Evolutionary conservation across 148 eudicot genomes (phyloP), one percentile per base, ranked within the genome.

Genomic region (Silene conica): DNA sequence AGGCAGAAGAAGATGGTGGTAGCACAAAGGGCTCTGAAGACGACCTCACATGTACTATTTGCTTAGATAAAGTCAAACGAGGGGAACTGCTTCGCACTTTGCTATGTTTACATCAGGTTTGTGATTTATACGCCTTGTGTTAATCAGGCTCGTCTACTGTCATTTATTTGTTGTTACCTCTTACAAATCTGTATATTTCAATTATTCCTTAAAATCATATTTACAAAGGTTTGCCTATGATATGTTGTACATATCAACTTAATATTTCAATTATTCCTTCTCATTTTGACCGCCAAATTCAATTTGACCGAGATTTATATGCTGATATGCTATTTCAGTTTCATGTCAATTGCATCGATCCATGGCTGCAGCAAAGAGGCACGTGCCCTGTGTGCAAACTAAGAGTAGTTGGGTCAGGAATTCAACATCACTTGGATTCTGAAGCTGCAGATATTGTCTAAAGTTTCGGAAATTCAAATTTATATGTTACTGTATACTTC

Each of bases 31-130:
- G 65, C 57, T 20, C 38, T 6, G 82, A 78, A 59, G 86, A 80
- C 5, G 86, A 78, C 66, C 62, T 85, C 11, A 83, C 84, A 14
- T 85, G 88, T 72, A 80, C 79, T 52, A 74, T 85, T 16, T 85
- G 88, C 81, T 69, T 83, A 81, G 88, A 85, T 75, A 82, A 85
- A 79, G 82, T 78, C 16, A 74, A 83, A 64, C 61, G 69, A 66
- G 84, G 88, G 22, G 88, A 85, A 67, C 82, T 85, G 63, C 81
- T 83, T 56, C 88, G 88, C 31, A 83, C 81, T 77, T 83, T 85
- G 83, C 88, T 84, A 41, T 85, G 88, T 74, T 79, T 85, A 76
- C 88, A 85, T 81, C 88, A 83, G 84, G 88, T 85, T 19, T 25
- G 23, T 60, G 18, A 67, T 68, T 23, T 20, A 43, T 22, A 58